Evolutionary conservation across 208 protist genomes (phyloP).

Genomic region (Wallacemonas collosoma): DNA sequence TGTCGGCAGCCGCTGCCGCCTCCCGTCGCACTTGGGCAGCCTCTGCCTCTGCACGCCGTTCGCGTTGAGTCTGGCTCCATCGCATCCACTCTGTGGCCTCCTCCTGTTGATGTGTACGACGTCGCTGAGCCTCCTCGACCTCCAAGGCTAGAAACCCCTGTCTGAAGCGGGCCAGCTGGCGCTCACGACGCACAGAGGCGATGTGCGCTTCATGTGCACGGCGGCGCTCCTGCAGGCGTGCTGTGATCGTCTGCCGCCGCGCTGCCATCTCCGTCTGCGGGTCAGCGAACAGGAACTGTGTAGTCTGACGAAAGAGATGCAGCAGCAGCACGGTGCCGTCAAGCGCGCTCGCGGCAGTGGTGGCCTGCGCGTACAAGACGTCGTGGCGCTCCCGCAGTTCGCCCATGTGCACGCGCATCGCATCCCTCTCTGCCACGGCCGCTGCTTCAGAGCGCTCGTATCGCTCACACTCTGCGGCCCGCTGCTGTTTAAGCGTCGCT

Average conservation of each 20-base stretch:
- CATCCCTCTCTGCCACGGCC: not conserved
- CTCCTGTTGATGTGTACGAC: conserved; percentile 11
- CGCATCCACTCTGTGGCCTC: conserved; percentile 13
- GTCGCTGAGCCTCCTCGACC: conserved; percentile 18
- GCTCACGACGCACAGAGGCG: conserved; percentile 7
- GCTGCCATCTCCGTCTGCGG: not conserved
- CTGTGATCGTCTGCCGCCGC: not conserved
- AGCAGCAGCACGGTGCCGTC: not conserved
- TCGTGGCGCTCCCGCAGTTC: not conserved
- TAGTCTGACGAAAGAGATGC: not conserved
- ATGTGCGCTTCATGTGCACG: conserved; percentile 9
- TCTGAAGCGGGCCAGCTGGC: conserved; percentile 3
- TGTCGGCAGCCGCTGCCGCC: not conserved
- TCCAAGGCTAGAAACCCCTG: not conserved
- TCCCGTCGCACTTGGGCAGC: conserved; percentile 9
- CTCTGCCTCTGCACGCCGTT: conserved; percentile 1
- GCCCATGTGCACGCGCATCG: not conserved
- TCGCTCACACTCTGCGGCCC: not conserved
- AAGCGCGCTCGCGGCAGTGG: not conserved
- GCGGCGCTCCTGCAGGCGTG: not conserved
- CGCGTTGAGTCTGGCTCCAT: conserved; percentile 6
- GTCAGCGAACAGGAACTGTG: not conserved
- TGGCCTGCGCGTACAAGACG: not conserved
- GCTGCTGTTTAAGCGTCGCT: not conserved
- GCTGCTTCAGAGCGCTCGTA: not conserved